phyloP scores from a whole-genome alignment of 331 rosid genomes.

The Pyracantha coccinea region DNA sequence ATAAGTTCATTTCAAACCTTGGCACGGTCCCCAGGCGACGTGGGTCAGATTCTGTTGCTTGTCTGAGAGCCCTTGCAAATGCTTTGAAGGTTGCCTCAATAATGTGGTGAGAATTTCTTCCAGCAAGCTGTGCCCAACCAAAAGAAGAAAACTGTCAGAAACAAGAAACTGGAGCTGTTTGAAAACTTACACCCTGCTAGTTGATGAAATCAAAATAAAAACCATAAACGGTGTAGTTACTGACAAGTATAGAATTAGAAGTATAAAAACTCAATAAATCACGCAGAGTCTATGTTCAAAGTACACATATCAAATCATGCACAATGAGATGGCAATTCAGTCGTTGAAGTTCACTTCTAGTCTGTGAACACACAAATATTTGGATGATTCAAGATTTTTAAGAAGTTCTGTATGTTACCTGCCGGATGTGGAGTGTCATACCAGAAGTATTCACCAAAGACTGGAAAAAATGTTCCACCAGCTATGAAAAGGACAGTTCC shows the following conservation, averaged over 20 bases:
- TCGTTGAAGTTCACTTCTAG: neutral
- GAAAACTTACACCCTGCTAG: neutral
- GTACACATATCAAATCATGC: neutral
- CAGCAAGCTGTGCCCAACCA: conserved; percentile 54
- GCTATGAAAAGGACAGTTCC: conserved; percentile 30
- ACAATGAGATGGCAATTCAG: neutral
- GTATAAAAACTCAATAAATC: neutral
- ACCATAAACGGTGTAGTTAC: neutral
- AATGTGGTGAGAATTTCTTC: conserved; percentile 89
- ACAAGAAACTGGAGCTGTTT: neutral
- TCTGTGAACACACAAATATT: neutral
- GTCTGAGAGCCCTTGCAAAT: conserved; percentile 94
- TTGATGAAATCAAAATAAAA: neutral
- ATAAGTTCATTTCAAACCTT: conserved; percentile 45
- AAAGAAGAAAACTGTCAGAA: conserved; percentile 8
- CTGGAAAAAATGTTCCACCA: conserved; percentile 99
- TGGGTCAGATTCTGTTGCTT: conserved; percentile 77
- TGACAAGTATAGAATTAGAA: neutral
- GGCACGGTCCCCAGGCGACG: conserved; percentile 80
- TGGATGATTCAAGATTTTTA: neutral
- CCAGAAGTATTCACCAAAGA: conserved; percentile 97
- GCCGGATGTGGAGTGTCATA: conserved; percentile 90
- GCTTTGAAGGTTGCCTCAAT: conserved; percentile 97
- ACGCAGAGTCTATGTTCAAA: neutral
- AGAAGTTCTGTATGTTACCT: conserved; percentile 44